These are phyloP conservation scores for Pisolithus tinctorius DNA, from an alignment of 768 basidiomycete genomes.

Conservation along the genomic window DNA sequence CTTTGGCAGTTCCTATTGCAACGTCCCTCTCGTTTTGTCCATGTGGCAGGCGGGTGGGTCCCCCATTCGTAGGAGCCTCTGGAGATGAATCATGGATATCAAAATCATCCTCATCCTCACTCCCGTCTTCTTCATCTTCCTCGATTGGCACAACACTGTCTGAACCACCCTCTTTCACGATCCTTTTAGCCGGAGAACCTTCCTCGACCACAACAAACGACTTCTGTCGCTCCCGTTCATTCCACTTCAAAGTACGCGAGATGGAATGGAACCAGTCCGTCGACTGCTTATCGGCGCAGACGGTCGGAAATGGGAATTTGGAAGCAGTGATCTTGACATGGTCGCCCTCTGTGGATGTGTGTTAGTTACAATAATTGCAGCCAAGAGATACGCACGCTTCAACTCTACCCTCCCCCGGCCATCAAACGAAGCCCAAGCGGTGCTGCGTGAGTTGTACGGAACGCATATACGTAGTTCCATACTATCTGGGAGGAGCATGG, in stretches of 20 bases:
- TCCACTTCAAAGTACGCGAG: conserved; percentile 96
- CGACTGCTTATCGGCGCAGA: conserved; percentile 95
- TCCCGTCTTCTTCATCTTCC: conserved; percentile 44
- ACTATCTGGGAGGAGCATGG: conserved; percentile 96
- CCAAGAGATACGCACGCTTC: conserved; percentile 58
- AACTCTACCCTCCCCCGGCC: conserved; percentile 94
- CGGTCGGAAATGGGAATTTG: conserved; percentile 96
- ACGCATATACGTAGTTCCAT: conserved; percentile 98
- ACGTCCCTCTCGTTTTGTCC: conserved; percentile 11
- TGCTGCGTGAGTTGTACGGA: conserved; percentile 97
- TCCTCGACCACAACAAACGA: conserved; percentile 98
- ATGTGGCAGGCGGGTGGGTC: conserved; percentile 3
- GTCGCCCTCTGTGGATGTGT: conserved; percentile 73
- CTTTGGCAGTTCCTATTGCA: conserved; percentile 22
- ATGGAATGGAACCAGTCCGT: conserved; percentile 99
- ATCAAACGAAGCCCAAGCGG: conserved; percentile 98
- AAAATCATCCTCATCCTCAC: conserved; percentile 68
- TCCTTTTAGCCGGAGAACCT: conserved; percentile 44
- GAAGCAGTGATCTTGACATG: conserved; percentile 98
- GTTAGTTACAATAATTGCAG: not conserved
- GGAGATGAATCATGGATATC: conserved; percentile 90
- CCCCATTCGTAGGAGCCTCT: conserved; percentile 31
- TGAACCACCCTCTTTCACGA: conserved; percentile 11
- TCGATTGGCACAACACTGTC: conserved; percentile 20
- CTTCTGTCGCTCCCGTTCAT: conserved; percentile 97